Base-by-base conservation (phyloP, 257 asterid species). In the Cruciata laevipes region DNA sequence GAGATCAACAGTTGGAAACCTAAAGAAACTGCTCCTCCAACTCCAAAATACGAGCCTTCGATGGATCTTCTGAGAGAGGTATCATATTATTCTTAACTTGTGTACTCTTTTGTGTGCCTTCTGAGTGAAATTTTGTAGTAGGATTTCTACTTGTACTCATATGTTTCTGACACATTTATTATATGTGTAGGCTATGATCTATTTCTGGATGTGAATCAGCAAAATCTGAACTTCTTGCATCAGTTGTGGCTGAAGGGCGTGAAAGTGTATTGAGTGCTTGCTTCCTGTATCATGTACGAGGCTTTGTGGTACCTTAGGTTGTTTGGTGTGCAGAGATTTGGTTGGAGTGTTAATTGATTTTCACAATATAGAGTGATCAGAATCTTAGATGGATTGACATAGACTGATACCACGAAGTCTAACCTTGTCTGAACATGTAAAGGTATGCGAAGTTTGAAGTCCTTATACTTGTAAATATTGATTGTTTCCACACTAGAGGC, bases 151-250 rank as follows among this genome's bases (percentile, higher is more conserved):
- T 13, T 44, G 6, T 38, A 42, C 67, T 62, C 31, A 52, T 35
- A 14, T 13, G 69, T 23, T 56, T 63, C 37, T 79, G 20, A 24
- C 74, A 52, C 23, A 25, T 65, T 49, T 24, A 25, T 76, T 1
- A 65, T 74, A 55, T 56, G 64, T 56, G 61, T 86, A 85, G 95
- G 95, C 80, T 53, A 85, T 87, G 95, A 79, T 82, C 58, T 70
- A 78, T 70, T 87, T 87, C 69, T 87, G 95, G 95, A 72, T 87
- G 16, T 87, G 80, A 85, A 69, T 47, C 61, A 35, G 74, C 65
- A 21, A 11, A 61, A 14, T 57, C 51, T 32, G 59, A 65, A 38
- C 7, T 9, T 57, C 30, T 24, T 17, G 58, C 40, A 57, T 30
- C 30, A 37, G 17, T 35, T 9, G 55, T 63, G 56, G 51, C 63